Conservation (phyloP, 139 green algal genomes). For the Haematococcus lacustris region DNA sequence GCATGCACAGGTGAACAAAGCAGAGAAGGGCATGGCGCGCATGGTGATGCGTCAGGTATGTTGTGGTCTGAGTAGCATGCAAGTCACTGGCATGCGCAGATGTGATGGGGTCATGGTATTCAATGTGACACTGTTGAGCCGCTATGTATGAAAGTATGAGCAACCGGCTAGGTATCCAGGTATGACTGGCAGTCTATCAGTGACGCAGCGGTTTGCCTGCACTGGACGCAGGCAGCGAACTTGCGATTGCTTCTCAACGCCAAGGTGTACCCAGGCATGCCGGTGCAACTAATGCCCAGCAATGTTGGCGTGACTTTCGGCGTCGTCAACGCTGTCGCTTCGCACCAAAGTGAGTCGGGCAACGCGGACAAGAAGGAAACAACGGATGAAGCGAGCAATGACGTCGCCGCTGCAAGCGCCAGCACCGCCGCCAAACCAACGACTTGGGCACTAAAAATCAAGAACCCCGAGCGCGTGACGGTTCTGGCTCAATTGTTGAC, state of each 20-base stretch:
- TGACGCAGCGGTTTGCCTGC: not conserved
- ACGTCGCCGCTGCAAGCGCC: too few relatives aligned
- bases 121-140: not conserved
- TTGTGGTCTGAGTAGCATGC: not conserved
- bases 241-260: constrained; percentile 87
- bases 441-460: too few relatives aligned
- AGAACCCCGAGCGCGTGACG: too few relatives aligned
- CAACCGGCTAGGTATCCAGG: not conserved
- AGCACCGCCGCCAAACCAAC: too few relatives aligned
- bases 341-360: too few relatives aligned
- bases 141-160: not conserved
- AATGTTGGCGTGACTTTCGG: constrained; percentile 73
- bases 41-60: constrained; percentile 79
- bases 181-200: not conserved
- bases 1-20: too few relatives aligned
- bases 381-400: too few relatives aligned
- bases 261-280: constrained; percentile 69
- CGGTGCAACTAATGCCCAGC: constrained; percentile 70
- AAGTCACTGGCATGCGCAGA: not conserved
- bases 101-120: not conserved
- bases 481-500: too few relatives aligned
- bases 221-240: constrained; percentile 56
- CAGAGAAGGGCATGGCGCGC: too few relatives aligned
- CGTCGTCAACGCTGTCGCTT: constrained; percentile 55
- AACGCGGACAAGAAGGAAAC: too few relatives aligned